Conservation (phyloP, 2,329 filamentous ascomycete genomes). For the Laburnicola sp. region DNA sequence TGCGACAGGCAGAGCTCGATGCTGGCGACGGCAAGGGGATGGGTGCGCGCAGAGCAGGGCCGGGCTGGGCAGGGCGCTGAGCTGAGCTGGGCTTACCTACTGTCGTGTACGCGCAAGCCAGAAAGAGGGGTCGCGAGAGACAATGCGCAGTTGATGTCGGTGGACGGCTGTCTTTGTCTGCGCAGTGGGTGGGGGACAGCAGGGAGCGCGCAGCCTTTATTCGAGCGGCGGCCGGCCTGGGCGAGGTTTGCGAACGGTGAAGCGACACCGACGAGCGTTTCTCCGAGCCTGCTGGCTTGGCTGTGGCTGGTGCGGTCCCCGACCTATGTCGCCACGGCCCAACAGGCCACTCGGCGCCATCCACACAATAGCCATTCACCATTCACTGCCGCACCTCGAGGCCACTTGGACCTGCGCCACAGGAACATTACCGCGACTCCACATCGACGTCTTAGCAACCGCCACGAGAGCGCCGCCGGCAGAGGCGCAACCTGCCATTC, state of each 20-base stretch:
- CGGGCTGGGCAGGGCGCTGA: slow-evolving; percentile 6
- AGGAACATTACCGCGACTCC: not conserved
- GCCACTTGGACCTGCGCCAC: not conserved
- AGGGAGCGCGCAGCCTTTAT: slow-evolving; percentile 6
- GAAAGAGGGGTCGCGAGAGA: not conserved
- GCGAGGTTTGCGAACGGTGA: slow-evolving; percentile 6
- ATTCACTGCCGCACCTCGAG: not conserved
- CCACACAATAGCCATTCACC: not conserved
- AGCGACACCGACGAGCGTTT: not conserved
- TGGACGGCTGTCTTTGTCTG: slow-evolving; percentile 15
- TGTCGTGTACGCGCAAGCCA: slow-evolving; percentile 2
- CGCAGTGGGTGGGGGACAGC: slow-evolving; percentile 7
- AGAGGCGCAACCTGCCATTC: not conserved
- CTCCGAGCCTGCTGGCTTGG: slow-evolving; percentile 6
- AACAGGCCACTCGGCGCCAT: not conserved
- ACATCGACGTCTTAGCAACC: not conserved
- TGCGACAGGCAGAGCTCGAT: slow-evolving; percentile 12
- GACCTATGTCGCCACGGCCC: slow-evolving; percentile 1
- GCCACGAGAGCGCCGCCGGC: not conserved
- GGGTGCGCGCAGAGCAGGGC: not conserved
- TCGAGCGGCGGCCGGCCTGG: slow-evolving; percentile 1
- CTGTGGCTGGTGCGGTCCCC: slow-evolving; percentile 13
- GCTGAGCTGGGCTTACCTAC: slow-evolving; percentile 4
- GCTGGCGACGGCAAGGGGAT: slow-evolving; percentile 17
- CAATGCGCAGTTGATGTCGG: not conserved